Base-by-base conservation (phyloP, 805 yeast species). In the Teunomyces gatunensis region DNA sequence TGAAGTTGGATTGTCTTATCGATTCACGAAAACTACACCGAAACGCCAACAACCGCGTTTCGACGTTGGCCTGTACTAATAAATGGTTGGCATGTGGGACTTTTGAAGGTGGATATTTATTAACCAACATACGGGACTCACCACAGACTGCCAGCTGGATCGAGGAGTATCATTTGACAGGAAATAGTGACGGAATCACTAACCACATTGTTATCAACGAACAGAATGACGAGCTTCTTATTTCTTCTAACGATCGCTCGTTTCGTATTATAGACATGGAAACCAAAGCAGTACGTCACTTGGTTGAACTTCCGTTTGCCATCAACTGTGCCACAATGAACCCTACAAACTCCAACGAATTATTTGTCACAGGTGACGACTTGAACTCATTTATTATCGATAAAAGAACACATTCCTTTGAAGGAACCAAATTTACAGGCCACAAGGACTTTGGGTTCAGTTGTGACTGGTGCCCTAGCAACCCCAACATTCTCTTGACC, bases 371-470 rank as follows among this genome's bases (percentile, higher is more conserved):
- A 0, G 86, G 85, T 11, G 87, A 82, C 58, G 60, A 70, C 36
- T 57, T 64, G 3, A 63, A 68, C 18, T 64, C 78, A 4, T 67
- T 61, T 47, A 67, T 83, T 3, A 40, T 77, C 3, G 87, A 82
- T 57, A 59, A 67, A 11, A 54, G 83, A 44, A 44, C 61, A 34
- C 40, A 29, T 5, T 47, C 44, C 20, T 45, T 51, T 33, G 42
- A 43, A 9, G 58, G 58, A 10, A 39, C 52, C 21, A 29, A 52
- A 4, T 50, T 74, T 30, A 47, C 48, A 20, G 84, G 83, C 6
- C 87, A 82, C 58, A 60, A 62, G 42, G 87, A 83, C 56, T 81
- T 59, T 56, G 77, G 82, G 3, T 82, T 82, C 52, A 69, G 82
- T 35, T 81, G 85, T 56, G 85, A 81, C 54, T 83, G 87, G 86